A percentile compares a stretch with the other conserved stretches of the same genome.
phyloP scores from a whole-genome alignment of 1,284 basidiomycete species.

The Austropuccinia psidii region DNA sequence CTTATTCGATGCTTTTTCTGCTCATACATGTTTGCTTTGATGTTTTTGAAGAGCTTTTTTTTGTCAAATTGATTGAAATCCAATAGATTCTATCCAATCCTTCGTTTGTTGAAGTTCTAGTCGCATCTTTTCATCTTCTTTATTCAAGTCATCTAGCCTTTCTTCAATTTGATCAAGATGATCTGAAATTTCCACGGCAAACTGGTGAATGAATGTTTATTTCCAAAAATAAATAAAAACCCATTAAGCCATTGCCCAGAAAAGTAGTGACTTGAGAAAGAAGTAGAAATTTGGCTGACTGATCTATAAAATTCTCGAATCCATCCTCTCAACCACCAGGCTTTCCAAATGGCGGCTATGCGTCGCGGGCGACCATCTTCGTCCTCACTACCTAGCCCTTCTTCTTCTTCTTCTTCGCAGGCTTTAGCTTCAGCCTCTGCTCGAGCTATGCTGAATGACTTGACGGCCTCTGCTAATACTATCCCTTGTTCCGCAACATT shows the following conservation, averaged over 20 bases:
- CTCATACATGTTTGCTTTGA: no score
- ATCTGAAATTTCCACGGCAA: slow-evolving; percentile 14
- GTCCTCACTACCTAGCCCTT: slow-evolving; percentile 59
- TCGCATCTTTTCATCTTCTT: background rate
- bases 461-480: slow-evolving; percentile 13
- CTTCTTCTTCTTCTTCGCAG: slow-evolving; percentile 56
- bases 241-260: background rate
- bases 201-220: background rate
- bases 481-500: slow-evolving; percentile 17
- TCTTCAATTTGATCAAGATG: slow-evolving; percentile 7
- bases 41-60: no score
- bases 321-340: slow-evolving; percentile 79
- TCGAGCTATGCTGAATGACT: background rate
- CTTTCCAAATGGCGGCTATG: slow-evolving; percentile 54
- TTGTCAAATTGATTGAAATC: slow-evolving; percentile 4
- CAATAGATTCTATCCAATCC: slow-evolving; percentile 32
- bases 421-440: background rate
- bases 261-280: background rate
- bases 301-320: slow-evolving; percentile 71
- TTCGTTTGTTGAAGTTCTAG: slow-evolving; percentile 2
- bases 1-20: no score
- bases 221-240: background rate
- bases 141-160: background rate
- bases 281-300: slow-evolving; percentile 52
- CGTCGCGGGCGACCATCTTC: slow-evolving; percentile 46